Base-by-base conservation (phyloP, 371 early-diverging fungal genomes). In the Mucor saturninus region DNA sequence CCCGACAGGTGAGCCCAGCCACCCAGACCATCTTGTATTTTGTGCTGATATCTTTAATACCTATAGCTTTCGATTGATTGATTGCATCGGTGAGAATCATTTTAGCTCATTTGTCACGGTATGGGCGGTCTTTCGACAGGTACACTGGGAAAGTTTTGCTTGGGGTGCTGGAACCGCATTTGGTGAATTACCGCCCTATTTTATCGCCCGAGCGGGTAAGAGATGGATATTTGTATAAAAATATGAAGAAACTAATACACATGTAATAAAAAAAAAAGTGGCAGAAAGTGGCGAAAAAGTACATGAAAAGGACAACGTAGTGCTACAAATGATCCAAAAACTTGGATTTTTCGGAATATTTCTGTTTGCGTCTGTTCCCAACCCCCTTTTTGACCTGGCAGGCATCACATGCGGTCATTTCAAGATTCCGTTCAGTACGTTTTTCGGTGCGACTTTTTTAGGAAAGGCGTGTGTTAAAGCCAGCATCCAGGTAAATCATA, bases 301-400 rank as follows among this genome's bases (percentile, higher is more conserved):
- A 5, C 5, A 43, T 21, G 26, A 46, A 46, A 46, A 46, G 21
- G 9, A 7, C 26, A 15, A 46, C n/a, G 8, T 46, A 15, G 15
- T 46, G 15, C 26, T 46, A 8, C 8, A n/a, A 46, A 46, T 46
- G 46, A 46, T 46, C 21, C 46, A 15, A 46, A 46, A 21, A 21
- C 46, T 46, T 46, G 46, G 26, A 5, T 46, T 46, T 21, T 46
- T 46, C 46, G 46, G 46, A 46, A 46, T 46, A 46, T 46, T 46
- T 21, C 21, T 46, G 21, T 21, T 46, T 46, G 46, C 46, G 4
- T 46, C 26, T 21, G 26, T 46, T 4, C 46, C 46, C 15, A 46
- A 46, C 21, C 15, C 26, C 21, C 21, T 46, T 21, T 46, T 46
- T 46, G 46, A 46, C 21, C 26, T 46, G 21, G 46, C 46, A n/a